Conservation (phyloP, 768 basidiomycete species). For the Leucosporidium scottii region DNA sequence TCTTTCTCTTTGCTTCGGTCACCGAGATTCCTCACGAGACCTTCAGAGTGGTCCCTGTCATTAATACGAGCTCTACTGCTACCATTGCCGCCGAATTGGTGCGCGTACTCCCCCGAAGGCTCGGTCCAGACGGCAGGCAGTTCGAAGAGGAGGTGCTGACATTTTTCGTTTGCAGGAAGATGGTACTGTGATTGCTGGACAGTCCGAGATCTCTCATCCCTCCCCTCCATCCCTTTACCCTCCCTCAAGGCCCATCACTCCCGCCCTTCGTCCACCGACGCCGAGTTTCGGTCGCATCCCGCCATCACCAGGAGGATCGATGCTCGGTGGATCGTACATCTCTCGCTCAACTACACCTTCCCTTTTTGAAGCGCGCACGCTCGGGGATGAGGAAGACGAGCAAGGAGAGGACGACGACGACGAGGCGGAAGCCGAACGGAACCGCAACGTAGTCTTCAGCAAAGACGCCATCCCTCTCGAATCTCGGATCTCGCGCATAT, state of each 20-base stretch:
- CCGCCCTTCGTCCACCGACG: not conserved
- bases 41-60: conserved; percentile 73
- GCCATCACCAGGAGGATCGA: not conserved
- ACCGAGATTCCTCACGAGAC: conserved; percentile 69
- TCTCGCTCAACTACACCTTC: conserved; percentile 27
- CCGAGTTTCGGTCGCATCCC: not conserved
- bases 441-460: conserved; percentile 28
- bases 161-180: conserved; percentile 1
- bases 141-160: not conserved
- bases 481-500: conserved; percentile 23
- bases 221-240: not conserved
- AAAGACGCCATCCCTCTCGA: conserved; percentile 22
- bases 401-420: conserved; percentile 23
- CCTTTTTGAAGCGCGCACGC: conserved; percentile 26
- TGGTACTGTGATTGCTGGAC: conserved; percentile 22
- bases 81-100: conserved; percentile 65
- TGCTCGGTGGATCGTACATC: conserved; percentile 2
- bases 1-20: conserved; percentile 73
- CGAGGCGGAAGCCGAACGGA: not conserved
- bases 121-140: not conserved
- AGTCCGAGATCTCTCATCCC: conserved; percentile 31
- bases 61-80: conserved; percentile 91
- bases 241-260: not conserved
- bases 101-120: not conserved
- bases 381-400: conserved; percentile 31